Evolutionary conservation across 768 basidiomycete species (phyloP).

Genomic region (Lentinula sp.): DNA sequence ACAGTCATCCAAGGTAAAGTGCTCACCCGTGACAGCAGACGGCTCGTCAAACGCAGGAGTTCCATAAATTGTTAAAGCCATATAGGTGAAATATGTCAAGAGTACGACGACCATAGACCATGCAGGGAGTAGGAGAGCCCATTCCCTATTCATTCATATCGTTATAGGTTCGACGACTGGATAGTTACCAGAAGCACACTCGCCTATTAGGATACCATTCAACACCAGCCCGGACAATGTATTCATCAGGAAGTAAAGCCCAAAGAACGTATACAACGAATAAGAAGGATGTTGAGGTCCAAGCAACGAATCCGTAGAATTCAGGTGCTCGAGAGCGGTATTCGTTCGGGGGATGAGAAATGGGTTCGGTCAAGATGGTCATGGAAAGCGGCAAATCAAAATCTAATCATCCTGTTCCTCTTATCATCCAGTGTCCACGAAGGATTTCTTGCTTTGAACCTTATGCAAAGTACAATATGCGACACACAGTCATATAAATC

Average conservation of each 20-base stretch:
- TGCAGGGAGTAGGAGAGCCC: slow-evolving; percentile 77
- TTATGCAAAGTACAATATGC: too few species aligned
- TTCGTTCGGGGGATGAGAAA: slow-evolving; percentile 32
- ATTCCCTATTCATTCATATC: slow-evolving; percentile 49
- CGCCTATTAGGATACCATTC: slow-evolving; percentile 88
- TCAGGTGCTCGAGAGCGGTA: slow-evolving; percentile 48
- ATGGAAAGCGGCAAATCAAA: not conserved
- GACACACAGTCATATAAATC: too few species aligned
- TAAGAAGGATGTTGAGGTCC: slow-evolving; percentile 67
- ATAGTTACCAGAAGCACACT: slow-evolving; percentile 11
- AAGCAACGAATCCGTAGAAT: slow-evolving; percentile 88
- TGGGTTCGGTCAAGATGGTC: slow-evolving; percentile 8
- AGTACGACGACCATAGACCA: slow-evolving; percentile 68
- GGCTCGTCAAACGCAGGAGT: slow-evolving; percentile 65
- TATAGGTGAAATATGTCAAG: slow-evolving; percentile 73
- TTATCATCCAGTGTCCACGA: too few species aligned
- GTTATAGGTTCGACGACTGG: not conserved
- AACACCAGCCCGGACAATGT: slow-evolving; percentile 60
- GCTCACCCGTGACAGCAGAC: slow-evolving; percentile 64
- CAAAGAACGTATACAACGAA: slow-evolving; percentile 73
- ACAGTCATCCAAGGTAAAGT: not conserved
- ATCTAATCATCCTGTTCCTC: too few species aligned
- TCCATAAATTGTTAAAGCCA: slow-evolving; percentile 62
- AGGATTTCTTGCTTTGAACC: too few species aligned
- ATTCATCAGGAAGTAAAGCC: slow-evolving; percentile 73